Base-by-base conservation (phyloP, 2,329 filamentous ascomycete genomes). In the Dichotomopilus funicola region DNA sequence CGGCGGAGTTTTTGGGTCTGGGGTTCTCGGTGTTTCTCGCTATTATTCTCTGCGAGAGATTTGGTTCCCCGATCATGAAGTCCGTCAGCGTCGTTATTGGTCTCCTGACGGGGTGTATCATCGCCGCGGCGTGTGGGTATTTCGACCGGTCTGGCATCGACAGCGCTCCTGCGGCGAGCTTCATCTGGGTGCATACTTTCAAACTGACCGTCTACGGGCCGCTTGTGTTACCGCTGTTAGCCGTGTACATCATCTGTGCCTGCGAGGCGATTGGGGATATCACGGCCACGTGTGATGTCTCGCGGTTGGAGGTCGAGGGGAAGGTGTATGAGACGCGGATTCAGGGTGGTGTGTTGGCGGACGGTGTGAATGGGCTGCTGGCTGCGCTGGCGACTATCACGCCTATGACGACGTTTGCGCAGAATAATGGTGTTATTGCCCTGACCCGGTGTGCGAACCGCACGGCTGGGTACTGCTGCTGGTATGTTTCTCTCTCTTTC, bases 361-460 rank as follows among this genome's bases (percentile, higher is more conserved):
- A 94, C 63, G 89, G 88, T 0, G 63, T 91, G 50, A 89, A 89
- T 64, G 87, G 88, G 38, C 73, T 90, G 60, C 73, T 92, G 12
- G 87, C 88, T 12, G 87, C 84, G 0, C 78, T 94, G 36, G 87
- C 85, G 73, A 92, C 88, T 48, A 88, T 89, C 62, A 88, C 87
- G 0, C 88, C 88, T 35, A 88, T 91, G 81, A 85, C 83, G 1
- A 87, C 85, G 0, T 91, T 91, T 63, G 88, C 88, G 0, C 88
- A 91, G 69, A 92, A 92, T 73, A 91, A 92, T 67, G 88, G 88
- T 38, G 87, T 92, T 51, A 91, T 94, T 58, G 86, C 88, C 0
- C 76, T 94, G 45, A 94, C 89, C 0, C 80, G 88, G 12, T 92
- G 88, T 68, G 89, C 89, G 1, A 92, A 90, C 68, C 82, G 89